phyloP scores from a whole-genome alignment of 2,329 filamentous ascomycete species.

The Trichoderma lentiforme region DNA sequence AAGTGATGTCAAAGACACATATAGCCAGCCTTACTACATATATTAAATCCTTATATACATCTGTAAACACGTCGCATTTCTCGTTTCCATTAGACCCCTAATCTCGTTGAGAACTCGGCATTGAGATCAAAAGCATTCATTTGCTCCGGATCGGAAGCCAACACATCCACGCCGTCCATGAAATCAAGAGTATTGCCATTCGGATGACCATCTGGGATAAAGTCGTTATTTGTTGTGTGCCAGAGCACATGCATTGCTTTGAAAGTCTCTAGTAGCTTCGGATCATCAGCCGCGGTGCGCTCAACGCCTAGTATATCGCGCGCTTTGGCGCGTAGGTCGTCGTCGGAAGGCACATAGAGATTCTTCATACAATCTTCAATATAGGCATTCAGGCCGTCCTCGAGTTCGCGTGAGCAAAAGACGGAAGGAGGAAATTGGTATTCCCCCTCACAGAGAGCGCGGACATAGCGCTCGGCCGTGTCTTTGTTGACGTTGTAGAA shows the following conservation, averaged over 20 bases:
- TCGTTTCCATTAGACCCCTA: not conserved
- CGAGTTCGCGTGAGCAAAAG: constrained; percentile 9
- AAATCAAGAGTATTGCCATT: not conserved
- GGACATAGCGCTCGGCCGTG: not conserved
- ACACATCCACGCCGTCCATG: not conserved
- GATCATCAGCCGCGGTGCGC: constrained; percentile 4
- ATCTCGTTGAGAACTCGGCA: not conserved
- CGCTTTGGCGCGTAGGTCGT: constrained; percentile 2
- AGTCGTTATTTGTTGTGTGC: not conserved
- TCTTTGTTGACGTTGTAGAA: not conserved
- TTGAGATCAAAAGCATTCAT: not conserved
- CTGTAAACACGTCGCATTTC: not conserved
- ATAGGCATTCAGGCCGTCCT: constrained; percentile 3
- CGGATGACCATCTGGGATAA: not conserved
- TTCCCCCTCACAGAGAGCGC: not conserved
- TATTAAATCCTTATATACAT: not conserved
- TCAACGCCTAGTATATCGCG: not conserved
- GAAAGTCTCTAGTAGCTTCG: not conserved
- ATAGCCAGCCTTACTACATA: not conserved
- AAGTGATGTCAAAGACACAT: not conserved
- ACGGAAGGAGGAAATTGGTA: not conserved
- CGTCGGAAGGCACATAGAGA: not conserved
- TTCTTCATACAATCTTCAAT: not conserved
- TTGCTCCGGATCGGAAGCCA: not conserved
- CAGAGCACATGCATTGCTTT: constrained; percentile 6